Percentiles rank a stretch among this genome's conserved stretches.
Conservation (phyloP, 306 rosid genomes). For the Lithocarpus polystachyus region DNA sequence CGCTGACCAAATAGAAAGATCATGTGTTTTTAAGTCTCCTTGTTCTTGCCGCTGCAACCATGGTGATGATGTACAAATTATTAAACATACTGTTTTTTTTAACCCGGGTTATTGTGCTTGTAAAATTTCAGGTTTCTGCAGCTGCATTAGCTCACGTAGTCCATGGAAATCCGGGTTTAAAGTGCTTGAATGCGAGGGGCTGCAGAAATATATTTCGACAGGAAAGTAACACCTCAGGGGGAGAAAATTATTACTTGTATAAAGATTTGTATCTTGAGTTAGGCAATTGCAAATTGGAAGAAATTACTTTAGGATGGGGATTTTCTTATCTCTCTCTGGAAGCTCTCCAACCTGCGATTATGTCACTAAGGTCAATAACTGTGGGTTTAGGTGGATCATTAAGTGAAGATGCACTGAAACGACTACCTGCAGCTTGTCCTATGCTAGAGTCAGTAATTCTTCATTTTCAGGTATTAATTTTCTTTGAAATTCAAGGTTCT, state of each 20-base stretch:
- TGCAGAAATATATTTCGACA: conserved; percentile 55
- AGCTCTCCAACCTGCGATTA: conserved; percentile 58
- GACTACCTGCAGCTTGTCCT: conserved; percentile 53
- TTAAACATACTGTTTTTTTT: conserved; percentile 3
- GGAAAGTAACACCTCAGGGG: conserved; percentile 23
- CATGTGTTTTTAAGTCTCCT: not conserved
- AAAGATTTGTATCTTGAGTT: conserved; percentile 41
- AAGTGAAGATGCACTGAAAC: conserved; percentile 58
- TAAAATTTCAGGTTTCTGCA: conserved; percentile 57
- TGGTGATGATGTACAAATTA: conserved; percentile 8
- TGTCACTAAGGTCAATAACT: conserved; percentile 47
- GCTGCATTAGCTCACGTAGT: conserved; percentile 55
- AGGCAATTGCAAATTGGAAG: conserved; percentile 59
- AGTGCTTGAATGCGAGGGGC: conserved; percentile 57
- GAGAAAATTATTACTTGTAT: conserved; percentile 31
- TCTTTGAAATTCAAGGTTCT: conserved; percentile 20
- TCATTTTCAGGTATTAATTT: conserved; percentile 63
- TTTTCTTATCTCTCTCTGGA: conserved; percentile 58
- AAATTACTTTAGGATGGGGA: conserved; percentile 78
- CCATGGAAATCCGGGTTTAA: conserved; percentile 45
- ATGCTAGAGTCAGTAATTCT: conserved; percentile 55
- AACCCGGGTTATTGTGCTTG: not conserved
- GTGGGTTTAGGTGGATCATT: conserved; percentile 69
- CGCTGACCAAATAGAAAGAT: not conserved
- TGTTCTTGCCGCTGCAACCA: conserved; percentile 7